Percentiles rank a stretch among this genome's conserved stretches.
Conservation (phyloP, 2,329 filamentous ascomycete genomes). For the Sclerotinia spermophila region DNA sequence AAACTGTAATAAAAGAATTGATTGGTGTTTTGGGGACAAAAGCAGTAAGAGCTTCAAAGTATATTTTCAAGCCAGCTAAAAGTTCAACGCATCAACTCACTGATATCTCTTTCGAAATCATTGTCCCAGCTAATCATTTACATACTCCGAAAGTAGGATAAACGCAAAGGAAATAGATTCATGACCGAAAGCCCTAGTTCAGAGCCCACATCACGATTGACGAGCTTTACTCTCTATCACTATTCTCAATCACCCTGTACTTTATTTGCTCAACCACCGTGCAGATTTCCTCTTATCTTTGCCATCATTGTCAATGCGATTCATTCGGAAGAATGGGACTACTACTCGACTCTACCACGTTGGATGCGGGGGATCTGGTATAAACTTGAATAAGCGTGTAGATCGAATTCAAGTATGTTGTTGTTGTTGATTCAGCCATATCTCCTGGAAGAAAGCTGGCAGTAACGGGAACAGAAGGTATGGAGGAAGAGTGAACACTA, state of each 20-base stretch:
- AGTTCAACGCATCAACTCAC: not conserved
- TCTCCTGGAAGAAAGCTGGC: not conserved
- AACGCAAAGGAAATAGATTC: not conserved
- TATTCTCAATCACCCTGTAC: not conserved
- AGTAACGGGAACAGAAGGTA: not conserved
- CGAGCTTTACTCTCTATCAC: not conserved
- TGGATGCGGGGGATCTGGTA: not conserved
- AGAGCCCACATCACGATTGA: not conserved
- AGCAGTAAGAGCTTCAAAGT: not conserved
- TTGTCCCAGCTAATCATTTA: not conserved
- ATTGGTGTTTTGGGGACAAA: not conserved
- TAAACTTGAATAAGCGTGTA: not conserved
- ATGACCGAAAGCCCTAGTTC: not conserved
- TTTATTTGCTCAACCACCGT: accelerated
- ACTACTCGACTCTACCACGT: not conserved
- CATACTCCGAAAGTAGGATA: not conserved
- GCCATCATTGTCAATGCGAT: not conserved
- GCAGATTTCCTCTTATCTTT: too few relatives aligned
- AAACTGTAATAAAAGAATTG: not conserved
- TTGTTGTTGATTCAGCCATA: not conserved
- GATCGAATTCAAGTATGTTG: not conserved
- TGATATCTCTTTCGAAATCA: not conserved
- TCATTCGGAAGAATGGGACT: not conserved
- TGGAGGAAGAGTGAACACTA: not conserved
- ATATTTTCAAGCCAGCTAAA: not conserved